Evolutionary conservation across 2,329 filamentous ascomycete genomes (phyloP).

Genomic region (Pseudocercospora fuligena): DNA sequence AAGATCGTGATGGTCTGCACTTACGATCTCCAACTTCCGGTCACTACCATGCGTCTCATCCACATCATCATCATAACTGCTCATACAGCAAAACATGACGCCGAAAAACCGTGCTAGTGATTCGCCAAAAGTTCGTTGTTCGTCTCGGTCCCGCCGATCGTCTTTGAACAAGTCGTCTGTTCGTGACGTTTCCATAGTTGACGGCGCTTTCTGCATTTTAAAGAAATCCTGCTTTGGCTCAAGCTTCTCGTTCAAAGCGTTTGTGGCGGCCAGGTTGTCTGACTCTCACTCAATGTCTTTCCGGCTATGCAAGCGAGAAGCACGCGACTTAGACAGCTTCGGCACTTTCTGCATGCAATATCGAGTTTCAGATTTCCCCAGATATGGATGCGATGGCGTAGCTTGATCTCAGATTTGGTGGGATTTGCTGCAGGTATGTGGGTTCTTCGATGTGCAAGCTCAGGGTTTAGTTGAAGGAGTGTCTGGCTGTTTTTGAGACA

Average conservation of each 20-base stretch:
- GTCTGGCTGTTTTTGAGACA: constrained; percentile 13
- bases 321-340: constrained; percentile 18
- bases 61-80: constrained; percentile 29
- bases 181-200: constrained; percentile 1
- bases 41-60: constrained; percentile 5
- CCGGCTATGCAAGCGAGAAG: constrained; percentile 12
- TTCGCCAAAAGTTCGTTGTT: constrained; percentile 22
- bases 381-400: neutral
- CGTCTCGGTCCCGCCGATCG: constrained; percentile 4
- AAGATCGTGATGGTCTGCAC: neutral
- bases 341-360: constrained; percentile 15
- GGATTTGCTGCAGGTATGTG: neutral
- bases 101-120: constrained; percentile 29
- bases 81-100: constrained; percentile 32
- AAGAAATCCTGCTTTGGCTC: neutral
- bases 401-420: constrained; percentile 4
- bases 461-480: constrained; percentile 10
- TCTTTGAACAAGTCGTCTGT: constrained; percentile 2
- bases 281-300: constrained; percentile 19
- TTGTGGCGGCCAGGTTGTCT: constrained; percentile 17
- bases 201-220: constrained; percentile 10
- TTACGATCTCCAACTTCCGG: constrained; percentile 33
- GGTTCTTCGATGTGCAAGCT: constrained; percentile 2
- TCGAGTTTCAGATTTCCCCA: constrained; percentile 1
- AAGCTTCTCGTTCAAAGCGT: neutral